A percentile compares a stretch with the other conserved stretches of the same genome.
phyloP scores from a whole-genome alignment of 441 rosid species.

The Gossypium trilobum region DNA sequence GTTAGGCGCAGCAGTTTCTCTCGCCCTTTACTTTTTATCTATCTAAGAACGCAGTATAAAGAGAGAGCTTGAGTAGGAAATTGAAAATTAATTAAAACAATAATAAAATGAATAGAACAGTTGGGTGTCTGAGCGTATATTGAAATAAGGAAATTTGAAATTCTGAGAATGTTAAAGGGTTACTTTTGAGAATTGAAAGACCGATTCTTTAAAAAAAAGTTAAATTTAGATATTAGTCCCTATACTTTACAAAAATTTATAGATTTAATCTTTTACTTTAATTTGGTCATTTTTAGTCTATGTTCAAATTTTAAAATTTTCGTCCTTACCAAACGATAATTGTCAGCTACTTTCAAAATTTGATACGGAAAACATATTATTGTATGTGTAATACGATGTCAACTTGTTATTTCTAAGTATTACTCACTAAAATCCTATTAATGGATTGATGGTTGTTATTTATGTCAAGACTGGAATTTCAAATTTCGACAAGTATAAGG shows the following conservation, averaged over 20 bases:
- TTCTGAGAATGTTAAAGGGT: conserved; percentile 31
- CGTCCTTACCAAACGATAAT: neutral
- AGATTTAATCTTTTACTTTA: neutral
- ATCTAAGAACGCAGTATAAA: neutral
- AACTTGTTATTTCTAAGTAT: neutral
- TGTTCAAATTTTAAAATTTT: too few species aligned
- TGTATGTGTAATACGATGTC: too few species aligned
- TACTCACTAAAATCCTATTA: neutral
- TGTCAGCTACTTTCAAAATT: too few species aligned
- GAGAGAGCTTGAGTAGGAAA: conserved; percentile 11
- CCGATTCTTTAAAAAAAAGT: neutral
- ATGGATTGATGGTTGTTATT: neutral
- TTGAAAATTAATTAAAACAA: neutral
- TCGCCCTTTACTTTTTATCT: neutral
- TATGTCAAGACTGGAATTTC: neutral
- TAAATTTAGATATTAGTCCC: neutral
- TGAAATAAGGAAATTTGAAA: conserved; percentile 15
- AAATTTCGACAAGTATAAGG: neutral
- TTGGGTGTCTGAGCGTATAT: neutral
- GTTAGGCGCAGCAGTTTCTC: neutral
- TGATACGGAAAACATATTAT: neutral
- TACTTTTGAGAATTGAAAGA: conserved; percentile 20
- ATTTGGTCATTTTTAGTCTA: neutral
- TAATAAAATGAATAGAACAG: neutral
- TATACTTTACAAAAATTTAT: too few species aligned